Evolutionary conservation across 2,329 filamentous ascomycete species (phyloP).

Genomic region (Cladobotryum protrusum): DNA sequence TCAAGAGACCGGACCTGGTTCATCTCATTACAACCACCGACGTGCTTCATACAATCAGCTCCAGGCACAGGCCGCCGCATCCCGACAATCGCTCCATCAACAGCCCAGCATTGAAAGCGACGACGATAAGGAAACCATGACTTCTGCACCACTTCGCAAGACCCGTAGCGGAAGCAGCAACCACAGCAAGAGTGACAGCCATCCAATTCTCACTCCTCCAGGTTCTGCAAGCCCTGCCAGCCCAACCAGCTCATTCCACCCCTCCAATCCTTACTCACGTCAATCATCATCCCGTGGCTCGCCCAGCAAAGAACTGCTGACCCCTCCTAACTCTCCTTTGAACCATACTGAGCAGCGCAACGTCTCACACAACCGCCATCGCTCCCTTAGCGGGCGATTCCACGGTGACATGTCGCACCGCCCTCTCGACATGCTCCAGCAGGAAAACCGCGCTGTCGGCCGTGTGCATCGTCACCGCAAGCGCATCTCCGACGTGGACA

Average conservation of each 20-base stretch:
- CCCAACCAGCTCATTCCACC: constrained; percentile 41
- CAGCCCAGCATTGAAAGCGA: neutral
- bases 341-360: neutral
- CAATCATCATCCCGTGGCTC: neutral
- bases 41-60: constrained; percentile 11
- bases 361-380: constrained; percentile 13
- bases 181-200: neutral
- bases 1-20: constrained; percentile 59
- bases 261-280: constrained; percentile 35
- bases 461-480: constrained; percentile 62
- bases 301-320: neutral
- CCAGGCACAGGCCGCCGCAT: neutral
- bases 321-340: constrained; percentile 1
- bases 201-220: constrained; percentile 38
- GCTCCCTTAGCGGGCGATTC: constrained; percentile 37
- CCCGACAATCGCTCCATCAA: neutral
- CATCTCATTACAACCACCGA: constrained; percentile 42
- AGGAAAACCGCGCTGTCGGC: constrained; percentile 59
- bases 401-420: constrained; percentile 59
- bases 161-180: neutral
- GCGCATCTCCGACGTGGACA: constrained; percentile 63
- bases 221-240: constrained; percentile 49
- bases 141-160: neutral
- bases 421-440: constrained; percentile 60
- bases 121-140: neutral